phyloP scores from a whole-genome alignment of 2,329 filamentous ascomycete species.

The Sarocladiaceae sp. region DNA sequence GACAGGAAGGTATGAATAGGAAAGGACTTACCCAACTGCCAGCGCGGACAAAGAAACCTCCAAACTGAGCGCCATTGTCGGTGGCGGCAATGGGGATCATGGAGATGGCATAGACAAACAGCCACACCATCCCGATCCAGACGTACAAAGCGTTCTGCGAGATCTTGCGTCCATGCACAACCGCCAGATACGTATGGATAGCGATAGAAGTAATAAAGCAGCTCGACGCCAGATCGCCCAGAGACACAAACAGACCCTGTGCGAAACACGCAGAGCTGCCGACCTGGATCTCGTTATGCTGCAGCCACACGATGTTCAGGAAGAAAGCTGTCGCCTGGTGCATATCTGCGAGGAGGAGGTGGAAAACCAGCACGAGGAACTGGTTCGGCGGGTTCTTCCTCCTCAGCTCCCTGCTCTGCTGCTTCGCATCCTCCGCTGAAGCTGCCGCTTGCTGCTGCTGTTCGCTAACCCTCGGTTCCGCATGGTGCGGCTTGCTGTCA shows the following conservation, averaged over 20 bases:
- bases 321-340: slow-evolving; percentile 60
- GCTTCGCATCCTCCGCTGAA: neutral
- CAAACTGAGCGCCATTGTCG: slow-evolving; percentile 30
- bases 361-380: slow-evolving; percentile 63
- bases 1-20: slow-evolving; percentile 10
- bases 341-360: slow-evolving; percentile 61
- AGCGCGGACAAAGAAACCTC: slow-evolving; percentile 56
- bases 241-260: slow-evolving; percentile 64
- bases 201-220: slow-evolving; percentile 63
- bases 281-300: slow-evolving; percentile 45
- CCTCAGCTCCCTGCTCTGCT: neutral
- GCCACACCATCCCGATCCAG: slow-evolving; percentile 45
- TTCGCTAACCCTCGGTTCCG: neutral
- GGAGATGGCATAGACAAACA: slow-evolving; percentile 52
- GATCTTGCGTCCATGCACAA: slow-evolving; percentile 50
- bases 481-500: slow-evolving; percentile 3
- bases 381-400: slow-evolving; percentile 47
- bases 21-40: slow-evolving; percentile 49
- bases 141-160: slow-evolving; percentile 43
- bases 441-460: neutral
- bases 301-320: slow-evolving; percentile 55
- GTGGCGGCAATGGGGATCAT: slow-evolving; percentile 42
- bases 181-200: slow-evolving; percentile 57
- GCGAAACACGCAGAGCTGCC: slow-evolving; percentile 49
- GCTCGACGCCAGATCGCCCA: slow-evolving; percentile 59